These are phyloP conservation scores for Sugiyamaella xylanicola DNA, from an alignment of 1,139 yeast species.

Conservation along the genomic window DNA sequence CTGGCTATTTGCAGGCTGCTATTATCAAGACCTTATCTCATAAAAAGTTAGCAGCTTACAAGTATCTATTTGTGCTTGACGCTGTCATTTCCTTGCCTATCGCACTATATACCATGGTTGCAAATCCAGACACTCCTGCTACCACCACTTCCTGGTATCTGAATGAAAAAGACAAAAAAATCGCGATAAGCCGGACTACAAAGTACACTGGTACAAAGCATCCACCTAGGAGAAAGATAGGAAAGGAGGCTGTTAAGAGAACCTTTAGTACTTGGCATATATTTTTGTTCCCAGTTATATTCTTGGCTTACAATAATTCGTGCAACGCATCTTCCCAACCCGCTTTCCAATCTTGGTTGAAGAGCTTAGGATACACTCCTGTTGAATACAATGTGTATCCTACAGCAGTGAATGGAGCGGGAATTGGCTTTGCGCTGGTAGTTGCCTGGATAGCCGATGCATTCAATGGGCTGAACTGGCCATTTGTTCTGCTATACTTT, in stretches of 20 bases:
- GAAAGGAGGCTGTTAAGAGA: constrained; percentile 46
- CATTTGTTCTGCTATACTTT: constrained; percentile 47
- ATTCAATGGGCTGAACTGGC: constrained; percentile 49
- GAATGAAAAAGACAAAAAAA: constrained; percentile 40
- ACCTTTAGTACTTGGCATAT: constrained; percentile 55
- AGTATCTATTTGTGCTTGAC: constrained; percentile 55
- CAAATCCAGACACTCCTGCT: constrained; percentile 49
- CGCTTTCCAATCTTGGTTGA: constrained; percentile 58
- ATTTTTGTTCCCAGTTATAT: constrained; percentile 52
- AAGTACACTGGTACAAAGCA: constrained; percentile 48
- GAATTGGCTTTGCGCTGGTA: constrained; percentile 48
- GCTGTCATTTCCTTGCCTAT: constrained; percentile 53
- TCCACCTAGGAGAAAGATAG: constrained; percentile 29
- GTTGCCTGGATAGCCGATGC: constrained; percentile 51
- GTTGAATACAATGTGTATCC: constrained; percentile 53
- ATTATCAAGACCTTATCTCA: constrained; percentile 42
- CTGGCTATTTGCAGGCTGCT: constrained; percentile 52
- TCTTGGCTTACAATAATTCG: constrained; percentile 54
- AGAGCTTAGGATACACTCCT: constrained; percentile 48
- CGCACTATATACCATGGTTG: constrained; percentile 48
- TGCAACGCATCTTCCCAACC: constrained; percentile 51
- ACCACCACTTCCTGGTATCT: constrained; percentile 48
- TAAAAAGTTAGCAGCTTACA: constrained; percentile 47
- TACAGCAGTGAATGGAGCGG: constrained; percentile 50
- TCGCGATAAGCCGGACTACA: constrained; percentile 42